Conservation (phyloP, 1,284 basidiomycete genomes). For the Boletus smithii region DNA sequence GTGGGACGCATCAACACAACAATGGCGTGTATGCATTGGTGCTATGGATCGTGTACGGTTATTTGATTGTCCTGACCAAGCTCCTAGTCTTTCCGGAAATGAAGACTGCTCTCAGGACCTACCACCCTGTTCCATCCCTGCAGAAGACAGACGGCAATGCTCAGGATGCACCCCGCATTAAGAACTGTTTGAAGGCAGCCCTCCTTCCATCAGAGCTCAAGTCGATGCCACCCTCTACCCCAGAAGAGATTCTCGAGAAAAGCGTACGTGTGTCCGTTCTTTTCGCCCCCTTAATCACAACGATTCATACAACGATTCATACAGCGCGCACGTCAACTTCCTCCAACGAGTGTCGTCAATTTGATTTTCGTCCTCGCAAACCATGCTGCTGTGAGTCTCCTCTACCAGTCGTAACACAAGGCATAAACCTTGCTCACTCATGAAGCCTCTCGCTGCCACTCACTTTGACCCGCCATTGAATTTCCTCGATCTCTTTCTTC, state of each 20-base stretch:
- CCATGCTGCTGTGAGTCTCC: conserved; percentile 56
- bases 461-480: conserved; percentile 76
- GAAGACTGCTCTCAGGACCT: conserved; percentile 67
- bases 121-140: conserved; percentile 67
- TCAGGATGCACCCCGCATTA: conserved; percentile 71
- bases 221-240: conserved; percentile 61
- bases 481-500: conserved; percentile 79
- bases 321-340: conserved; percentile 56
- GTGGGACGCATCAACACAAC: conserved; percentile 94
- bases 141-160: conserved; percentile 64
- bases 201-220: conserved; percentile 71
- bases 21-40: conserved; percentile 67
- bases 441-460: conserved; percentile 60
- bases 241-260: conserved; percentile 65
- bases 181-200: conserved; percentile 73
- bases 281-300: not conserved
- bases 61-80: conserved; percentile 20
- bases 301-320: conserved; percentile 9
- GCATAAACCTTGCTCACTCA: conserved; percentile 6
- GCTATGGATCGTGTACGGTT: conserved; percentile 12
- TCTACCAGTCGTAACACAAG: not conserved
- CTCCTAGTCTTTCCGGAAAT: conserved; percentile 57
- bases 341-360: conserved; percentile 78
- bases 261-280: conserved; percentile 42
- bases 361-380: conserved; percentile 61